Base-by-base conservation (phyloP, 23 red algal species). In the Gracilariopsis chorda region DNA sequence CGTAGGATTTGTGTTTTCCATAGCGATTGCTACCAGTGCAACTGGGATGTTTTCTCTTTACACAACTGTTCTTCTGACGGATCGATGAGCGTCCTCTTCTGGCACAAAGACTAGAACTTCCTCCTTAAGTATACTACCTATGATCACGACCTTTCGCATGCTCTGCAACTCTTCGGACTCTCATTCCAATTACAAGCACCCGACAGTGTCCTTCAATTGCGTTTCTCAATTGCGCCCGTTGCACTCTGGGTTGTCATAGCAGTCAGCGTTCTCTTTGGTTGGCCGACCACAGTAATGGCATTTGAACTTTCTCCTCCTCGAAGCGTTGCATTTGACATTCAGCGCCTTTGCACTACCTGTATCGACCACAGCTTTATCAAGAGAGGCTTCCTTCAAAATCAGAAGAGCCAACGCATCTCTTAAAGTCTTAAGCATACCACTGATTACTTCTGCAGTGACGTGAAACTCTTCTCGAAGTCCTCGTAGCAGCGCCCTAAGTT, bases 161-260 rank as follows among this genome's bases (percentile, higher is more conserved):
- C n/a, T n/a, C n/a, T n/a, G n/a, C n/a, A n/a, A n/a, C n/a, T n/a
- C n/a, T n/a, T n/a, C n/a, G n/a, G n/a, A n/a, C n/a, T n/a, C n/a
- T n/a, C n/a, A n/a, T n/a, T n/a, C n/a, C n/a, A n/a, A n/a, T n/a
- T n/a, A n/a, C n/a, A n/a, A n/a, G n/a, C n/a, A n/a, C n/a, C n/a
- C n/a, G n/a, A n/a, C 49, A 55, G 16, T n/a, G 14, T n/a, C n/a
- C n/a, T 24, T 13, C 13, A 0, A 23, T 23, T 24, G 46, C 46
- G 48, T 80, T n/a, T n/a, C n/a, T n/a, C n/a, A n/a, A n/a, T n/a
- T n/a, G 43, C 7, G 55, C 75, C 12, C 34, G 33, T 24, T 25
- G 23, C 75, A 52, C 49, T 25, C 35, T 28, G 75, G 75, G 49
- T 80, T 80, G 25, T 80, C 49, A n/a, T 19, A 80, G 75, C 75